phyloP scores from a whole-genome alignment of 2,329 filamentous ascomycete genomes.

The Hymenoscyphus fraxineus region DNA sequence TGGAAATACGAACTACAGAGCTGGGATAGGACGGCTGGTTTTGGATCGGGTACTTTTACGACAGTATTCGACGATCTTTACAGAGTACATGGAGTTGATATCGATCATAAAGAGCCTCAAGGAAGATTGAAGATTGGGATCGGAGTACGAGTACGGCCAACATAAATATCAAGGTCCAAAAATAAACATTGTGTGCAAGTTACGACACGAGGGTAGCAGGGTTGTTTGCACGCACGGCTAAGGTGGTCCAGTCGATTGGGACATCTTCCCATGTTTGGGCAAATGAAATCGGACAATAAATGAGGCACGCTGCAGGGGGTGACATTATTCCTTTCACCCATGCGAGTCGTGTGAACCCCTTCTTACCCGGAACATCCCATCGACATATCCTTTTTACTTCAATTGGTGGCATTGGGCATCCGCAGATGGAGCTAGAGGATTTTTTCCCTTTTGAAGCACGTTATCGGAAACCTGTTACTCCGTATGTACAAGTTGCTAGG shows the following conservation, averaged over 20 bases:
- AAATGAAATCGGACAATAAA: conserved; percentile 8
- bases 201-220: conserved; percentile 18
- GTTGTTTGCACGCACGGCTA: conserved; percentile 7
- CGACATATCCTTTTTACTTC: not conserved
- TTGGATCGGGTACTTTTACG: not conserved
- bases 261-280: conserved; percentile 4
- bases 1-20: not conserved
- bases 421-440: not conserved
- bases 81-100: not conserved
- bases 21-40: not conserved
- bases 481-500: not conserved
- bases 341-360: not conserved
- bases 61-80: not conserved
- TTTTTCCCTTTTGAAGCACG: not conserved
- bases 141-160: not conserved
- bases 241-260: conserved; percentile 7
- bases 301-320: conserved; percentile 4
- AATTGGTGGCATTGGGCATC: not conserved
- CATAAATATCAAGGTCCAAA: not conserved
- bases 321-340: not conserved
- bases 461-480: not conserved
- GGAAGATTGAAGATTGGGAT: not conserved
- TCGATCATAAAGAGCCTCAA: not conserved
- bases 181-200: conserved; percentile 9
- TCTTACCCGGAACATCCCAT: not conserved